Conservation (phyloP, 78 protist species). For the Dictyostelium brefeldianum region DNA sequence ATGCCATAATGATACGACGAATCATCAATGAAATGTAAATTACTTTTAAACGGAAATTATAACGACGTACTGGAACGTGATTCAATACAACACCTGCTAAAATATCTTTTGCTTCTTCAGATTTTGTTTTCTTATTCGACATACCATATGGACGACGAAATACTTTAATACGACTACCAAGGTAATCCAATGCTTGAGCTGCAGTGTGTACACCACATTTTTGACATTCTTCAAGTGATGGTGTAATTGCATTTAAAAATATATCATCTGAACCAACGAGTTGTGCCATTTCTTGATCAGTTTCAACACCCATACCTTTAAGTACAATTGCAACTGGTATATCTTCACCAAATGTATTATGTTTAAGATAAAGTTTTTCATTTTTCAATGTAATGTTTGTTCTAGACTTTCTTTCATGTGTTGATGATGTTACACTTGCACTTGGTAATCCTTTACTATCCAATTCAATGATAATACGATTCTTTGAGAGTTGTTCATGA, state of each 20-base stretch:
- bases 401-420: slow-evolving; percentile 94
- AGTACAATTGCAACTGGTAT: slow-evolving; percentile 97
- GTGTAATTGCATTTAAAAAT: slow-evolving; percentile 92
- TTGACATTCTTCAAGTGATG: slow-evolving; percentile 96
- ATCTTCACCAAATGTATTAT: slow-evolving; percentile 93
- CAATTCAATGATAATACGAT: slow-evolving; percentile 96
- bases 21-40: slow-evolving; percentile 98
- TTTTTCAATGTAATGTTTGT: slow-evolving; percentile 87
- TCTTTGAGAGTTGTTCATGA: slow-evolving; percentile 99
- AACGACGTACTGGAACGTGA: slow-evolving; percentile 95
- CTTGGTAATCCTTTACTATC: slow-evolving; percentile 67
- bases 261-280: slow-evolving; percentile 92
- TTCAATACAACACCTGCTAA: slow-evolving; percentile 96
- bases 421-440: slow-evolving; percentile 90
- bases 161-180: slow-evolving; percentile 90
- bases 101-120: slow-evolving; percentile 88
- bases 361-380: slow-evolving; percentile 90
- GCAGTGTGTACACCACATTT: slow-evolving; percentile 82
- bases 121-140: slow-evolving; percentile 31
- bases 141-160: slow-evolving; percentile 61
- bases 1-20: slow-evolving; percentile 93
- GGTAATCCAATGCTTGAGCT: slow-evolving; percentile 96
- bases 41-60: slow-evolving; percentile 94
- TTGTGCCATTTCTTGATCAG: slow-evolving; percentile 97
- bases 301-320: slow-evolving; percentile 96